These are phyloP conservation scores for Laburnicola sp. DNA, from an alignment of 2,329 filamentous ascomycete species.

Conservation along the genomic window DNA sequence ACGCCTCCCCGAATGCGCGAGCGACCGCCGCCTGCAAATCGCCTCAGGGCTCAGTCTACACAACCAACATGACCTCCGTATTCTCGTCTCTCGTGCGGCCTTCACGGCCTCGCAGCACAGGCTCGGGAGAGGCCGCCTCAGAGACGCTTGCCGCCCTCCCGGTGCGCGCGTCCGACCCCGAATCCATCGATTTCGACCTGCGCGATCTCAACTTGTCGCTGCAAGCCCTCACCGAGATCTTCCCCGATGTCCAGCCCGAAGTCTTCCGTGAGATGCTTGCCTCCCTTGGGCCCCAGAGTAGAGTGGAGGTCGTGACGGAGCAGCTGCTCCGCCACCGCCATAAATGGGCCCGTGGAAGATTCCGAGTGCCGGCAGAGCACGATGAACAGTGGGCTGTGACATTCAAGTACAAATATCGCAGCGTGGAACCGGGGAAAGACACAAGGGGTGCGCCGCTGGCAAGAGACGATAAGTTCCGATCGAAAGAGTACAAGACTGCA, in stretches of 20 bases:
- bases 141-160: conserved; percentile 7
- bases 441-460: conserved; percentile 52
- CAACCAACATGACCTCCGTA: conserved; percentile 37
- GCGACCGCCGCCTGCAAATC: not conserved
- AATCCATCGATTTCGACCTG: conserved; percentile 62
- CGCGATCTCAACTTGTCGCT: conserved; percentile 71
- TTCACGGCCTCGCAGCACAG: conserved; percentile 21
- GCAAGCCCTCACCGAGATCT: conserved; percentile 69
- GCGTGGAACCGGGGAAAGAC: conserved; percentile 34
- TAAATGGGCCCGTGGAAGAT: conserved; percentile 71
- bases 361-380: conserved; percentile 42
- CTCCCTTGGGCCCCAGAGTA: conserved; percentile 74
- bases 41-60: conserved; percentile 6
- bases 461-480: conserved; percentile 68
- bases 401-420: conserved; percentile 41
- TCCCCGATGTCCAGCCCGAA: conserved; percentile 79
- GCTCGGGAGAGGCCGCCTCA: conserved; percentile 13
- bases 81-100: conserved; percentile 43
- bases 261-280: conserved; percentile 81
- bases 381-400: conserved; percentile 40
- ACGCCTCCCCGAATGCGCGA: conserved; percentile 1
- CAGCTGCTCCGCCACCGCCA: conserved; percentile 72
- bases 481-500: conserved; percentile 67
- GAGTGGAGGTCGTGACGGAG: conserved; percentile 76
- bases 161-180: conserved; percentile 12